Evolutionary conservation across 2,329 filamentous ascomycete genomes (phyloP).

Genomic region (Gnomoniopsis smithogilvyi): DNA sequence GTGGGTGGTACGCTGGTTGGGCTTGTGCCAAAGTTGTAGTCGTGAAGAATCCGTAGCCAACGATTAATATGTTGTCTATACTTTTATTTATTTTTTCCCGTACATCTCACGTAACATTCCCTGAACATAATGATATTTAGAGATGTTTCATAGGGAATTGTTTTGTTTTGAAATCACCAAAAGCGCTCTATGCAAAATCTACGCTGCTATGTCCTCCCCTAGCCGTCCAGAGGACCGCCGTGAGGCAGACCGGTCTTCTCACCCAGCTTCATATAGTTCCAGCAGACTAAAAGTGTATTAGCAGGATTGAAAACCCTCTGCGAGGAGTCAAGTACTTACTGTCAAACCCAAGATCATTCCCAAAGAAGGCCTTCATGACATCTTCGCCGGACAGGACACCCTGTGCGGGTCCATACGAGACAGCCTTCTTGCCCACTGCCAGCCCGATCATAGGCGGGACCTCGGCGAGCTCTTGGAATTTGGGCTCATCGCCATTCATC

Average conservation of each 20-base stretch:
- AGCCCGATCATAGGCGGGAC: conserved; percentile 67
- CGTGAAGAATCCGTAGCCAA: background rate
- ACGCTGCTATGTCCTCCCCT: background rate
- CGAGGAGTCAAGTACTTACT: conserved; percentile 43
- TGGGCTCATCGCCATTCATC: conserved; percentile 35
- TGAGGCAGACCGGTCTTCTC: conserved; percentile 17
- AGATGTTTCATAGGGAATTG: too few relatives aligned
- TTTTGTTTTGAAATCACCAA: background rate
- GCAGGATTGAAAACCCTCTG: conserved; percentile 9
- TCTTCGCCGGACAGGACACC: conserved; percentile 61
- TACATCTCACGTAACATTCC: background rate
- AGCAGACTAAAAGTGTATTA: conserved; percentile 43
- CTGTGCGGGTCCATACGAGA: conserved; percentile 56
- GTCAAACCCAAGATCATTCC: conserved; percentile 62
- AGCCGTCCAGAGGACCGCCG: background rate
- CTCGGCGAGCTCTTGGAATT: conserved; percentile 47
- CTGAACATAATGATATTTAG: too few relatives aligned
- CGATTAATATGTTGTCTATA: background rate
- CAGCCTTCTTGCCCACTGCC: conserved; percentile 66
- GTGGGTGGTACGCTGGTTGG: conserved; percentile 52
- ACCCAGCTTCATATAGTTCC: conserved; percentile 50
- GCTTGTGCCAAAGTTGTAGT: conserved; percentile 50
- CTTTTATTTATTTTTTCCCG: background rate
- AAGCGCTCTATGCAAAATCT: background rate
- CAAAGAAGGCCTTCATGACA: conserved; percentile 61